Evolutionary conservation across 768 basidiomycete species (phyloP), one percentile per base, ranked within the genome.

Genomic region (Gymnopilus dilepis): DNA sequence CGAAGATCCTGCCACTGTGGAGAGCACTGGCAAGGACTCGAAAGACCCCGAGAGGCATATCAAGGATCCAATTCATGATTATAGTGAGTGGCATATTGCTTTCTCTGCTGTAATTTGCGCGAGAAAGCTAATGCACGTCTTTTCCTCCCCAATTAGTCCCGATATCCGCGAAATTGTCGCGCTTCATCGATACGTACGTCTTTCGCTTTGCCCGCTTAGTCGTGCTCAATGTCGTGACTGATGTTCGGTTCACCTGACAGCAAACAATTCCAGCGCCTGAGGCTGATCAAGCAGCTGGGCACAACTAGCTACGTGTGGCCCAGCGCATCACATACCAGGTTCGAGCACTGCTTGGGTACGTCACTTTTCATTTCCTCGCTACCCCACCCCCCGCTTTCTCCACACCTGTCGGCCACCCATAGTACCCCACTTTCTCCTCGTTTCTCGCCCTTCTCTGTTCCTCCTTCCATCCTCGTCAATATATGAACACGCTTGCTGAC

Each of bases 321-420:
- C 0, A 84, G 90, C 1, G 93, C 90, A 0, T 83, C 89, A 0
- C 93, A 94, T 67, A 93, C 87, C 60, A 84, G 93, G 0, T 94
- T 95, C 65, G 92, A 94, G 65, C 92, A 95, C 69, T 89, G 83
- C 62, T 76, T 95, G n/a, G 92, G 92, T 89, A 73, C 61, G 75
- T 70, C 38, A 3, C 41, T 19, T 54, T 0, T 1, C 51, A 17
- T 6, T 41, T 17, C 17, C 6, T n/a, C n/a, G n/a, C n/a, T n/a
- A n/a, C n/a, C n/a, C n/a, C n/a, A n/a, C n/a, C n/a, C n/a, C n/a
- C n/a, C n/a, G n/a, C n/a, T n/a, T n/a, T n/a, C n/a, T n/a, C n/a
- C n/a, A n/a, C n/a, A n/a, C n/a, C n/a, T n/a, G n/a, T n/a, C n/a
- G n/a, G n/a, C n/a, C n/a, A n/a, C n/a, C n/a, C n/a, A n/a, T n/a